Evolutionary conservation across 768 basidiomycete genomes (phyloP).

Genomic region (Dentipellis fragilis): DNA sequence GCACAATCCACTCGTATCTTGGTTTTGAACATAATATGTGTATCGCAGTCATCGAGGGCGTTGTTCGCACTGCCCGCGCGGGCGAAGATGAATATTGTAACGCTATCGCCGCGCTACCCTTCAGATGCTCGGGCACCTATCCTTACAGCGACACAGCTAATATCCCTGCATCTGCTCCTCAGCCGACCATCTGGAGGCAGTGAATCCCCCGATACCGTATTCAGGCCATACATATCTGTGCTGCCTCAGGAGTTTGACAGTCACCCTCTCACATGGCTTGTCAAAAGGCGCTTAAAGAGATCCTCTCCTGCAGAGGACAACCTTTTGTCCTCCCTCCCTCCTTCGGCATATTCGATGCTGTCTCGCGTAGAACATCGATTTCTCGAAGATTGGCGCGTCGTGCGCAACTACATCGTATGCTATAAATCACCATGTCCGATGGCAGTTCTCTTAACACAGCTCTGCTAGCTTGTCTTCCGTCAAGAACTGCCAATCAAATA

Average conservation of each 20-base stretch:
- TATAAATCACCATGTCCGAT: no score
- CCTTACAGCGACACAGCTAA: slow-evolving; percentile 60
- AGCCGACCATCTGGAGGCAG: slow-evolving; percentile 37
- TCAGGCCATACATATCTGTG: slow-evolving; percentile 71
- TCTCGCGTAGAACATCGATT: slow-evolving; percentile 38
- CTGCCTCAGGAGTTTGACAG: slow-evolving; percentile 63
- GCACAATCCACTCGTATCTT: background rate
- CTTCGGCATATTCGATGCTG: slow-evolving; percentile 31
- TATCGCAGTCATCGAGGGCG: slow-evolving; percentile 4
- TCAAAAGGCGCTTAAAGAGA: slow-evolving; percentile 17
- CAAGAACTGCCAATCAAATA: no score
- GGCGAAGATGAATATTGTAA: slow-evolving; percentile 65
- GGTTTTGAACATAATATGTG: background rate
- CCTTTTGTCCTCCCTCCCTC: slow-evolving; percentile 39
- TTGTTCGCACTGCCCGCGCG: slow-evolving; percentile 67
- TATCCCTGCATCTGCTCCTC: slow-evolving; percentile 73
- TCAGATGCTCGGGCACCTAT: slow-evolving; percentile 7
- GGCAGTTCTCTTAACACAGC: no score
- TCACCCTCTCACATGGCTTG: slow-evolving; percentile 79
- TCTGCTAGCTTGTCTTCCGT: no score
- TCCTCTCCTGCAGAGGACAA: slow-evolving; percentile 12
- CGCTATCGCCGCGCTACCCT: slow-evolving; percentile 55
- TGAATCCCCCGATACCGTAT: slow-evolving; percentile 42
- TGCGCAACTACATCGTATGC: slow-evolving; percentile 41
- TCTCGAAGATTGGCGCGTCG: slow-evolving; percentile 45